A percentile compares a stretch with the other conserved stretches of the same genome.
phyloP scores from a whole-genome alignment of 2,329 filamentous ascomycete genomes.

The Tolypocladium album region DNA sequence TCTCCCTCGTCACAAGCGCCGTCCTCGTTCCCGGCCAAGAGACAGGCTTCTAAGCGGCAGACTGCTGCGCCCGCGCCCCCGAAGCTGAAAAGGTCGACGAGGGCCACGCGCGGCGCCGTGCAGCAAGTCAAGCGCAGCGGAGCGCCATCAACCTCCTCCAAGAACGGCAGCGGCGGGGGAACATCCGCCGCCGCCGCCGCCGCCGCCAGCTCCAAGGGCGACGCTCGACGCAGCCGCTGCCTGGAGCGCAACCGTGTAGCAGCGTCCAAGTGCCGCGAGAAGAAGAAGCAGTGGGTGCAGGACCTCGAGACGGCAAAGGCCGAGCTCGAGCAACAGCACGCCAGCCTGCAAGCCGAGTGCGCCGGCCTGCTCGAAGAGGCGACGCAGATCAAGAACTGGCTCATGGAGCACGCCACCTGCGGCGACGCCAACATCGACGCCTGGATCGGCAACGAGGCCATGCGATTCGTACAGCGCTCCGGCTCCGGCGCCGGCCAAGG shows the following conservation, averaged over 20 bases:
- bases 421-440: slow-evolving; percentile 40
- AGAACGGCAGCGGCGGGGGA: neutral
- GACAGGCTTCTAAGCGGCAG: neutral
- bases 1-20: neutral
- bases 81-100: neutral
- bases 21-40: neutral
- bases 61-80: neutral
- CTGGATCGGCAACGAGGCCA: slow-evolving; percentile 43
- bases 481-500: neutral
- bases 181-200: neutral
- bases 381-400: slow-evolving; percentile 34
- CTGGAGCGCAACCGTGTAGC: slow-evolving; percentile 63
- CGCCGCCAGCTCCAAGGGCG: neutral
- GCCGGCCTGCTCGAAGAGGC: slow-evolving; percentile 31
- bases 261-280: slow-evolving; percentile 64
- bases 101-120: neutral
- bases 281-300: slow-evolving; percentile 45
- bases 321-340: slow-evolving; percentile 32
- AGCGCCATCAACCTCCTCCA: neutral
- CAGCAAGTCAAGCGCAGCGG: neutral
- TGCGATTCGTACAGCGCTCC: slow-evolving; percentile 29
- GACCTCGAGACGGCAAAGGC: slow-evolving; percentile 36
- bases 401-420: slow-evolving; percentile 43
- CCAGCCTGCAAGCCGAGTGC: slow-evolving; percentile 30
- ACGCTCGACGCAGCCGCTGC: slow-evolving; percentile 37